phyloP scores from a whole-genome alignment of 441 rosid species.

The Arabidopsis lyrata region DNA sequence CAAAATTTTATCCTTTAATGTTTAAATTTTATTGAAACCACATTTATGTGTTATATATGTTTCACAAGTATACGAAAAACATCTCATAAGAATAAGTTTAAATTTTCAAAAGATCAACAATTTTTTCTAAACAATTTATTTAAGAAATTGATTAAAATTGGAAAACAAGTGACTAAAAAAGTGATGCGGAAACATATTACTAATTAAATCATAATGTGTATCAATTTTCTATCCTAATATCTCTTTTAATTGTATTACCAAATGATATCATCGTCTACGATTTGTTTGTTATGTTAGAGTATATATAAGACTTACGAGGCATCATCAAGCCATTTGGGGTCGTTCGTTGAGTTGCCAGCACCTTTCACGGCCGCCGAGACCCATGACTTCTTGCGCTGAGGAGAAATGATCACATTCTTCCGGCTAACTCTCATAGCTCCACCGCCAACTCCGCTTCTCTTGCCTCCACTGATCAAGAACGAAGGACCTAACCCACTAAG shows the following conservation, averaged over 20 bases:
- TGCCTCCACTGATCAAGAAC: conserved; percentile 24
- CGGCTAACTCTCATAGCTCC: conserved; percentile 27
- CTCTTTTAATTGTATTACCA: background rate
- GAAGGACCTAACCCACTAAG: conserved; percentile 36
- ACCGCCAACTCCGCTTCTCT: conserved; percentile 7
- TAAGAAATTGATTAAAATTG: too few relatives aligned
- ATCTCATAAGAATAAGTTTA: background rate
- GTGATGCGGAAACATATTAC: background rate
- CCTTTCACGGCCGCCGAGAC: conserved; percentile 31
- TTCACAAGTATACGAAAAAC: background rate
- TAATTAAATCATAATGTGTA: too few relatives aligned
- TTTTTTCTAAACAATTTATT: too few relatives aligned
- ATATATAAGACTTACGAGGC: conserved; percentile 37
- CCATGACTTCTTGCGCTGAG: conserved; percentile 28
- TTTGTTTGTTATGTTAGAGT: background rate
- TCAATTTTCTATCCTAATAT: too few relatives aligned
- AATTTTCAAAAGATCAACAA: background rate
- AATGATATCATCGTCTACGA: background rate
- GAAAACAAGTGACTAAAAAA: background rate
- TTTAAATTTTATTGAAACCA: background rate
- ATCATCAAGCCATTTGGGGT: conserved; percentile 45
- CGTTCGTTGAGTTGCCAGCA: conserved; percentile 25
- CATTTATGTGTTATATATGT: background rate
- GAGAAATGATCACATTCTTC: conserved; percentile 26
- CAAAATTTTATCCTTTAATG: too few relatives aligned